These are phyloP conservation scores for Pseudogymnoascus sp. DNA, from an alignment of 2,329 filamentous ascomycete species.

Conservation along the genomic window DNA sequence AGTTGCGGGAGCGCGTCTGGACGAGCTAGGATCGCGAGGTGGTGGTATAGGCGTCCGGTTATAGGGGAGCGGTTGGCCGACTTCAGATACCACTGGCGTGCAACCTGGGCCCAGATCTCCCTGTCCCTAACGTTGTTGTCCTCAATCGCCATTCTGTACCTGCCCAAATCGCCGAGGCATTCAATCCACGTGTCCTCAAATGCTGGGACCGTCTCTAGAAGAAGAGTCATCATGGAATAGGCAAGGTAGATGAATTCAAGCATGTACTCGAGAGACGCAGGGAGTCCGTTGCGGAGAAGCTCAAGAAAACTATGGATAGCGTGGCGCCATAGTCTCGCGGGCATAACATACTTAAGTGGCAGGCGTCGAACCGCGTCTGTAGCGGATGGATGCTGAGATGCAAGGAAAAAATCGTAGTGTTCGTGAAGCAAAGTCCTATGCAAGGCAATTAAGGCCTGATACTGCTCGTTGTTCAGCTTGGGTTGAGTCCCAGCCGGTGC, in stretches of 20 bases:
- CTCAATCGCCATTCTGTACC: slow-evolving; percentile 87
- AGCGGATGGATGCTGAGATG: slow-evolving; percentile 77
- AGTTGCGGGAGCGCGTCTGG: slow-evolving; percentile 62
- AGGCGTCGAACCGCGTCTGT: slow-evolving; percentile 59
- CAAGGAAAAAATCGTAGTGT: slow-evolving; percentile 80
- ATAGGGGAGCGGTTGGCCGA: slow-evolving; percentile 70
- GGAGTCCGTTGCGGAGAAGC: slow-evolving; percentile 65
- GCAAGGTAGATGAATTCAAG: slow-evolving; percentile 81
- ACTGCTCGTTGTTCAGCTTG: slow-evolving; percentile 60
- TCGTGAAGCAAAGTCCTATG: slow-evolving; percentile 77
- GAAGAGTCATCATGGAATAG: slow-evolving; percentile 81
- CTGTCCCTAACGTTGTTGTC: slow-evolving; percentile 68
- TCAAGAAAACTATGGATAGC: slow-evolving; percentile 84
- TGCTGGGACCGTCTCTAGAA: slow-evolving; percentile 75
- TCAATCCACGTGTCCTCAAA: slow-evolving; percentile 93
- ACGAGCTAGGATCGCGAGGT: slow-evolving; percentile 70
- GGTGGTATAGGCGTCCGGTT: slow-evolving; percentile 77
- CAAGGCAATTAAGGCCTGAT: slow-evolving; percentile 74
- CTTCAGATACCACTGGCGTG: slow-evolving; percentile 76
- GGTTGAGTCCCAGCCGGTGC: slow-evolving; percentile 36
- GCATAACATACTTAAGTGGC: slow-evolving; percentile 81
- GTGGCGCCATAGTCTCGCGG: slow-evolving; percentile 87
- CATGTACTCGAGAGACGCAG: slow-evolving; percentile 79
- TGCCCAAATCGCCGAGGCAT: slow-evolving; percentile 75
- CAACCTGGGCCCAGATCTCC: slow-evolving; percentile 75